Evolutionary conservation across 352 stramenopile species (phyloP).

Genomic region (Peronospora farinosa): DNA sequence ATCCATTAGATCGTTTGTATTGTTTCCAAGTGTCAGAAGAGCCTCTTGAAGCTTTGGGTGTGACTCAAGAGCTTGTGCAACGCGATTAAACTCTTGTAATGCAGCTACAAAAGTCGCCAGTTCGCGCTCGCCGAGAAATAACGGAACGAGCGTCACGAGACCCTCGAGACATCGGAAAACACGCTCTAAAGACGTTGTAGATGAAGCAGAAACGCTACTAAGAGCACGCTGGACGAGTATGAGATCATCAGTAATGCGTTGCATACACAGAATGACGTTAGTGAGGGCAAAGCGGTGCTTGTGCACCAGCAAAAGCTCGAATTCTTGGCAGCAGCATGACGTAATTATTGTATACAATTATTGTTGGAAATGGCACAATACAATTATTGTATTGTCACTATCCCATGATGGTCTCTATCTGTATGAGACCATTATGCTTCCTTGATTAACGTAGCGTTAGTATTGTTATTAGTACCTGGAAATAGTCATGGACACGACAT

Average conservation of each 20-base stretch:
- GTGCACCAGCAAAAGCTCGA: constrained; percentile 42
- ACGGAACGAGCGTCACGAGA: constrained; percentile 14
- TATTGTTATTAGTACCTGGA: not conserved
- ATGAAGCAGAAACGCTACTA: not conserved
- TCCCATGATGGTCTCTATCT: no score
- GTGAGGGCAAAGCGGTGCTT: constrained; percentile 33
- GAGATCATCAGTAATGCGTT: constrained; percentile 9
- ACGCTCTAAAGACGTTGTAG: constrained; percentile 1
- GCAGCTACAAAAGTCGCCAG: constrained; percentile 8
- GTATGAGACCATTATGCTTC: constrained; percentile 36
- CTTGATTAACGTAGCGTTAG: not conserved
- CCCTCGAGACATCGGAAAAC: constrained; percentile 9
- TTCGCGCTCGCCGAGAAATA: constrained; percentile 17
- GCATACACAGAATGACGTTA: constrained; percentile 23
- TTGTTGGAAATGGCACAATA: no score
- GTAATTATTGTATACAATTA: not conserved
- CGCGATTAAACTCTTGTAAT: constrained; percentile 8
- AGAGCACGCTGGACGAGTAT: constrained; percentile 12
- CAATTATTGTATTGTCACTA: constrained; percentile 17
- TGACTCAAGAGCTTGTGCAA: constrained; percentile 4
- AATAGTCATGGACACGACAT: not conserved
- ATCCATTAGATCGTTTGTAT: constrained; percentile 4
- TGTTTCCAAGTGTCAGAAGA: not conserved
- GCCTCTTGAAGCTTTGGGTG: constrained; percentile 2
- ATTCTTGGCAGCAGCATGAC: constrained; percentile 19